phyloP scores from a whole-genome alignment of 257 asterid species.

The Solanum chiquidenum region DNA sequence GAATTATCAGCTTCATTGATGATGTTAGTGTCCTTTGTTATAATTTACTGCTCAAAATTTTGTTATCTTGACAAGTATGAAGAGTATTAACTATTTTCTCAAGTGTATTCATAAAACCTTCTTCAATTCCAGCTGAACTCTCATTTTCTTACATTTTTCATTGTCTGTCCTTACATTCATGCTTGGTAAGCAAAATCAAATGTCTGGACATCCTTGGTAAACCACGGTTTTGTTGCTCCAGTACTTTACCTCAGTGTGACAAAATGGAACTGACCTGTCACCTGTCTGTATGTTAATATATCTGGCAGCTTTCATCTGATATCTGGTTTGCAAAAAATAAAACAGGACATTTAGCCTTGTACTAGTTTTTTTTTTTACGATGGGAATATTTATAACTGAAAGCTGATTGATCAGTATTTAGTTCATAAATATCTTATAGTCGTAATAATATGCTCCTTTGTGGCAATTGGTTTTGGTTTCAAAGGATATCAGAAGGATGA shows the following conservation, averaged over 20 bases:
- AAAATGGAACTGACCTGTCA: background rate
- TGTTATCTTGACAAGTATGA: background rate
- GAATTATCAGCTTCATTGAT: background rate
- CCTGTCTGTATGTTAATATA: background rate
- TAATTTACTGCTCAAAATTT: background rate
- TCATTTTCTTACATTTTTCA: background rate
- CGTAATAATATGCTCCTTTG: background rate
- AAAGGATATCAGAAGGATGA: background rate
- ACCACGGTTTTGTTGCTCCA: background rate
- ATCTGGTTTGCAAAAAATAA: background rate
- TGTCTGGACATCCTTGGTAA: background rate
- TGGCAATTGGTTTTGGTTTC: background rate
- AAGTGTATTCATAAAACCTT: background rate
- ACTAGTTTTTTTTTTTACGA: too few relatives aligned
- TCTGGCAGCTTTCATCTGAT: background rate
- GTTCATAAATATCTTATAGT: background rate
- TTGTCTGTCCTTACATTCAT: background rate
- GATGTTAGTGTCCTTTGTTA: background rate
- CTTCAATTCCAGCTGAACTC: background rate
- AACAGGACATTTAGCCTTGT: background rate
- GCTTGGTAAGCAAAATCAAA: background rate
- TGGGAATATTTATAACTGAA: background rate
- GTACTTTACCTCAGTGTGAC: background rate
- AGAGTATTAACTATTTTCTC: background rate
- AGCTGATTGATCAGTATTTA: background rate